These are phyloP conservation scores for Pueraria montana DNA, from an alignment of 306 rosid species.

Conservation along the genomic window DNA sequence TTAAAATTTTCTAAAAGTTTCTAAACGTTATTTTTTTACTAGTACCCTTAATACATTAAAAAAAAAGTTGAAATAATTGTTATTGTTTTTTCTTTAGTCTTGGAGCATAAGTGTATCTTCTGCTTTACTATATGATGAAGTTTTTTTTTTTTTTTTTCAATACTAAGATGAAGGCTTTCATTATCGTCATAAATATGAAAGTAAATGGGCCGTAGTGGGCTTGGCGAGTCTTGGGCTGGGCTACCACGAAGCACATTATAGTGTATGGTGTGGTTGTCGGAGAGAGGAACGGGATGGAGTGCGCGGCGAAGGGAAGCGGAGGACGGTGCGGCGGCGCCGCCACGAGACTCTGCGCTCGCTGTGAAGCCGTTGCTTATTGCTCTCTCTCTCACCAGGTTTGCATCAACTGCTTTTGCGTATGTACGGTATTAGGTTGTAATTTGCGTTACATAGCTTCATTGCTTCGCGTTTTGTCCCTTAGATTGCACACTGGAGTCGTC, in stretches of 20 bases:
- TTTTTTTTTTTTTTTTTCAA: too few relatives aligned
- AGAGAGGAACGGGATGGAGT: slow-evolving; percentile 62
- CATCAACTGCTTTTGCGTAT: neutral
- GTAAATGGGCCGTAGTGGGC: neutral
- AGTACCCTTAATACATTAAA: too few relatives aligned
- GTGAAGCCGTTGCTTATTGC: slow-evolving; percentile 91
- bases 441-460: slow-evolving; percentile 32
- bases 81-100: too few relatives aligned
- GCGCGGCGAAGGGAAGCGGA: slow-evolving; percentile 84
- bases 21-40: too few relatives aligned
- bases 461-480: slow-evolving; percentile 40
- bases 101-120: too few relatives aligned
- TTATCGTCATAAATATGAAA: neutral
- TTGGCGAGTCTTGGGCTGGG: neutral
- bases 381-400: slow-evolving; percentile 83
- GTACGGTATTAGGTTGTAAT: neutral
- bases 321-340: slow-evolving; percentile 71
- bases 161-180: too few relatives aligned
- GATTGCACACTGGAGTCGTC: slow-evolving; percentile 84
- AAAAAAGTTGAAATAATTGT: too few relatives aligned
- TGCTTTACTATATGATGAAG: too few relatives aligned
- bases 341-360: slow-evolving; percentile 69
- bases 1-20: too few relatives aligned
- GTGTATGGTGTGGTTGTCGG: neutral
- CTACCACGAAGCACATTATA: neutral